Percentiles rank a stretch among this genome's conserved stretches.
phyloP scores from a whole-genome alignment of 352 stramenopile species.

The Phytophthora litchii region DNA sequence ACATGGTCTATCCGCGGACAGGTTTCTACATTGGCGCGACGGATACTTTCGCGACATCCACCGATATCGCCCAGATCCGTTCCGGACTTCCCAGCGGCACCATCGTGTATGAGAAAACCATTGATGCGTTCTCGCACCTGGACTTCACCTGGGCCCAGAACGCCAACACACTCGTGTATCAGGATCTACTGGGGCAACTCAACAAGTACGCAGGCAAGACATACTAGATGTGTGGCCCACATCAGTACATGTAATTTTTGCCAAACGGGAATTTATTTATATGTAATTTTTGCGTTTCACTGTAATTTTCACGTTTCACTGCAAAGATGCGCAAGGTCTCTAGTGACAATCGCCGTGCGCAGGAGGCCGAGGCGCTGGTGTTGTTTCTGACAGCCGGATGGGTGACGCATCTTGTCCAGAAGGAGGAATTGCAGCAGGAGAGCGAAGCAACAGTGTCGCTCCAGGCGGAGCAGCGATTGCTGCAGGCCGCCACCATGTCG shows the following conservation, averaged over 20 bases:
- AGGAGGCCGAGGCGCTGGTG: slow-evolving; percentile 41
- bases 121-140: slow-evolving; percentile 49
- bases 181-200: slow-evolving; percentile 43
- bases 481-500: slow-evolving; percentile 37
- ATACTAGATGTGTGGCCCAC: slow-evolving; percentile 17
- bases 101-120: slow-evolving; percentile 41
- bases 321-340: slow-evolving; percentile 13
- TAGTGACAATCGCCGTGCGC: slow-evolving; percentile 25
- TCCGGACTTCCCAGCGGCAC: slow-evolving; percentile 35
- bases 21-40: slow-evolving; percentile 45
- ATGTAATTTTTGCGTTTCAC: background rate
- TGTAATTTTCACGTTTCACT: slow-evolving; percentile 7
- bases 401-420: slow-evolving; percentile 34
- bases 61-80: slow-evolving; percentile 43
- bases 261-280: too few relatives aligned
- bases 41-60: slow-evolving; percentile 44
- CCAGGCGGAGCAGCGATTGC: slow-evolving; percentile 34
- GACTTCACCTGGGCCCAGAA: slow-evolving; percentile 61
- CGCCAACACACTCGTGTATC: slow-evolving; percentile 39
- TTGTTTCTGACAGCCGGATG: slow-evolving; percentile 42
- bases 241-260: background rate
- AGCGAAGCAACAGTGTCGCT: slow-evolving; percentile 8
- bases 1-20: slow-evolving; percentile 41
- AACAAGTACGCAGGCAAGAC: slow-evolving; percentile 39
- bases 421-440: slow-evolving; percentile 20